Percentiles rank a stretch among this genome's conserved stretches.
These are phyloP conservation scores for Tirmania nivea DNA, from an alignment of 495 filamentous ascomycete genomes.

Conservation along the genomic window DNA sequence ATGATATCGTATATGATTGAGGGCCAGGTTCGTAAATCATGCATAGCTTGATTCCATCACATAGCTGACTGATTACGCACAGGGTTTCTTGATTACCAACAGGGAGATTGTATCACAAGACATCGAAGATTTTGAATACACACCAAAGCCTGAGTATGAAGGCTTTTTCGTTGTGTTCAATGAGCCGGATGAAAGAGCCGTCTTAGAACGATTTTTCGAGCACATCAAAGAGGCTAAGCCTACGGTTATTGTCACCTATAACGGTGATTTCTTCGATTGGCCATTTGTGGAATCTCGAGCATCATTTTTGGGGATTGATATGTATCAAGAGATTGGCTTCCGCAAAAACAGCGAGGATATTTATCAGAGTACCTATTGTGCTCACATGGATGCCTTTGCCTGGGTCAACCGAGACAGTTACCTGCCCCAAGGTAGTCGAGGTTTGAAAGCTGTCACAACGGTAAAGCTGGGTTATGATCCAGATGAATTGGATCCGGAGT, in stretches of 20 bases:
- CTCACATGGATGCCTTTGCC: slow-evolving; percentile 96
- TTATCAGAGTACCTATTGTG: slow-evolving; percentile 83
- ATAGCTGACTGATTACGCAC: not conserved
- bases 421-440: slow-evolving; percentile 87
- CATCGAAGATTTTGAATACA: slow-evolving; percentile 96
- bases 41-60: not conserved
- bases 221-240: slow-evolving; percentile 89
- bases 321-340: slow-evolving; percentile 97
- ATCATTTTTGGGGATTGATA: slow-evolving; percentile 87
- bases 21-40: slow-evolving; percentile 34
- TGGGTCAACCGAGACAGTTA: slow-evolving; percentile 99
- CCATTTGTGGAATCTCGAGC: slow-evolving; percentile 89
- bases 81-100: slow-evolving; percentile 90
- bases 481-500: slow-evolving; percentile 89
- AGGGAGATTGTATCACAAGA: slow-evolving; percentile 95
- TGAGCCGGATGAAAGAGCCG: slow-evolving; percentile 72
- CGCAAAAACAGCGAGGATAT: slow-evolving; percentile 84
- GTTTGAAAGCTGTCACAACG: slow-evolving; percentile 91
- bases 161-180: slow-evolving; percentile 96
- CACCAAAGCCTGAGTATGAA: slow-evolving; percentile 84
- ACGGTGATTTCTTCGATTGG: slow-evolving; percentile 99
- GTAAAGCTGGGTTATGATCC: slow-evolving; percentile 97
- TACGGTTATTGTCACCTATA: slow-evolving; percentile 95
- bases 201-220: slow-evolving; percentile 81
- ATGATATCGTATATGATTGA: slow-evolving; percentile 99